A percentile compares a stretch with the other conserved stretches of the same genome.
Conservation (phyloP, 106 monocot species). For the Phalaenopsis aphrodite region DNA sequence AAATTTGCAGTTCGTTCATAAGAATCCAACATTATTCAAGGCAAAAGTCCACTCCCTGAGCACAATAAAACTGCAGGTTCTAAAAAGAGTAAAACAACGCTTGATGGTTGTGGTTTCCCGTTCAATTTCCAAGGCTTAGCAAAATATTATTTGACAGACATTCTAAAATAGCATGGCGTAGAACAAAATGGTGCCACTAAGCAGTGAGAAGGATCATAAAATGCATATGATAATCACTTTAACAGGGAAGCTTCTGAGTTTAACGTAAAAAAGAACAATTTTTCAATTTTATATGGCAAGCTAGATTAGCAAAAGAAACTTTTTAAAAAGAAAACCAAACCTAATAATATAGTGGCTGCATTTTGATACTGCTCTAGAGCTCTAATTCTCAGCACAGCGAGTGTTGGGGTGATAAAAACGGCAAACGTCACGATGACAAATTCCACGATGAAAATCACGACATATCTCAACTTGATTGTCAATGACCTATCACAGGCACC, state of each 20-base stretch:
- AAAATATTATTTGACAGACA: too few species aligned
- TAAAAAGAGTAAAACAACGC: too few species aligned
- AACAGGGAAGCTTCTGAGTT: background rate
- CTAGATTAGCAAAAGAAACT: background rate
- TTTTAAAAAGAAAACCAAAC: slow-evolving; percentile 1
- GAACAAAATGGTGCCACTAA: too few species aligned
- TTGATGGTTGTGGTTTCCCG: too few species aligned
- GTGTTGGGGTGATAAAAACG: slow-evolving; percentile 29
- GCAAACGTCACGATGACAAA: slow-evolving; percentile 22
- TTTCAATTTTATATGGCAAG: background rate
- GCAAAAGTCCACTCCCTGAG: too few species aligned
- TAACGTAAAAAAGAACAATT: background rate
- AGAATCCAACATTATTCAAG: too few species aligned
- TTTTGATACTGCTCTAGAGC: background rate
- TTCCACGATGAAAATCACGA: slow-evolving; percentile 32
- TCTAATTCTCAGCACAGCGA: background rate
- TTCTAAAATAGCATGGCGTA: too few species aligned
- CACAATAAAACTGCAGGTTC: too few species aligned
- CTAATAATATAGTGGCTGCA: background rate
- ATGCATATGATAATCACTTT: background rate
- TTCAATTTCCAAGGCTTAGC: too few species aligned
- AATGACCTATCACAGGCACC: slow-evolving; percentile 16
- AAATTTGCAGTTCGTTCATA: too few species aligned
- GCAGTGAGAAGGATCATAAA: too few species aligned
- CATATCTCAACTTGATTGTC: slow-evolving; percentile 30